A percentile compares a stretch with the other conserved stretches of the same genome.
These are phyloP conservation scores for Entoloma clypeatum DNA, from an alignment of 1,284 basidiomycete genomes.

Conservation along the genomic window DNA sequence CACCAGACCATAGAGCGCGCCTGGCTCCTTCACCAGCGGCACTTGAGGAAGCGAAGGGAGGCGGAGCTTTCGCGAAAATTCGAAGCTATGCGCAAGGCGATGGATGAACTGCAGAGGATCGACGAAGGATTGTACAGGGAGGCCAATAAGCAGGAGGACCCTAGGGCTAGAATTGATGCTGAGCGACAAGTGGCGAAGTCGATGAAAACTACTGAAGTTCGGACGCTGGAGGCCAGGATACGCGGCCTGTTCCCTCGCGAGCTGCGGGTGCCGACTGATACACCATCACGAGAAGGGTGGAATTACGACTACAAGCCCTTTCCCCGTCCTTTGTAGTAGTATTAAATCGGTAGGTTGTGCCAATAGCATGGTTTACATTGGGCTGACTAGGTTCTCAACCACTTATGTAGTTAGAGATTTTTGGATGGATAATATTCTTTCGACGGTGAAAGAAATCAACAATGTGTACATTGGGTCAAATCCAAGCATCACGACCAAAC, in stretches of 20 bases:
- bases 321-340: conserved; percentile 42
- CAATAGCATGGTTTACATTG: too few relatives aligned
- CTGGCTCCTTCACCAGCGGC: conserved; percentile 80
- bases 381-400: neutral
- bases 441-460: neutral
- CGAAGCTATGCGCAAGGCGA: conserved; percentile 72
- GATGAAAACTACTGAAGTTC: conserved; percentile 63
- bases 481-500: too few relatives aligned
- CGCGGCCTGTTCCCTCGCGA: conserved; percentile 84
- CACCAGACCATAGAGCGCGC: conserved; percentile 94
- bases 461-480: neutral
- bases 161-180: conserved; percentile 51
- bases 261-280: conserved; percentile 73
- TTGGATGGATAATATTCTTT: neutral
- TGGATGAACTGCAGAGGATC: conserved; percentile 72
- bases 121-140: conserved; percentile 66
- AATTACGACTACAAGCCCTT: conserved; percentile 74
- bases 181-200: conserved; percentile 61
- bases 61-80: conserved; percentile 70
- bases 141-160: conserved; percentile 77
- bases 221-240: conserved; percentile 71
- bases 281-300: conserved; percentile 73
- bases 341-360: conserved; percentile 11
- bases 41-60: conserved; percentile 65
- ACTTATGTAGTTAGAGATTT: neutral